Percentiles rank a stretch among this genome's conserved stretches.
Conservation (phyloP, 2,329 filamentous ascomycete species). For the Pestalotiopsis sp. region DNA sequence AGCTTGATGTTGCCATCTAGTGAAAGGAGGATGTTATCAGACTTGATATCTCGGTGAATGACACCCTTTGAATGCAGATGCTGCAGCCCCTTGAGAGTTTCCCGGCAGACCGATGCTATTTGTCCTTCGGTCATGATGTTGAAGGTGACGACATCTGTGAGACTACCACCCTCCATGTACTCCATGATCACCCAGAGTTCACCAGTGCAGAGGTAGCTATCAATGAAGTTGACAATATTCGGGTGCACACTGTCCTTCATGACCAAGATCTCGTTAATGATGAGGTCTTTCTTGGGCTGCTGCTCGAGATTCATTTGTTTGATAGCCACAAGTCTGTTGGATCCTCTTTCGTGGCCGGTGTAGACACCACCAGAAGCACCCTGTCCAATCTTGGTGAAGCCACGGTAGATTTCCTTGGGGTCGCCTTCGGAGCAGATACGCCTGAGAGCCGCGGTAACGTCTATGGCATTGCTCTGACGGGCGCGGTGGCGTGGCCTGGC, state of each 20-base stretch:
- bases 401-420: slow-evolving; percentile 83
- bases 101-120: slow-evolving; percentile 92
- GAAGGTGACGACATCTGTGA: slow-evolving; percentile 98
- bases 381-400: slow-evolving; percentile 93
- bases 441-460: slow-evolving; percentile 82
- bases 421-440: slow-evolving; percentile 90
- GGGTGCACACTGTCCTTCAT: slow-evolving; percentile 99
- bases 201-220: slow-evolving; percentile 87
- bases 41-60: slow-evolving; percentile 98
- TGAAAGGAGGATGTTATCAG: slow-evolving; percentile 93
- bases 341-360: slow-evolving; percentile 82
- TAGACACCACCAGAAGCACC: slow-evolving; percentile 96
- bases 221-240: slow-evolving; percentile 99
- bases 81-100: slow-evolving; percentile 89
- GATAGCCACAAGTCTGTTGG: slow-evolving; percentile 90
- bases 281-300: slow-evolving; percentile 97
- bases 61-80: slow-evolving; percentile 97
- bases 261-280: slow-evolving; percentile 98
- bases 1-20: slow-evolving; percentile 96
- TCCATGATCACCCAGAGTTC: slow-evolving; percentile 99
- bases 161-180: slow-evolving; percentile 97
- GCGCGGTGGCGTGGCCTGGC: slow-evolving; percentile 74
- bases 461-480: slow-evolving; percentile 77
- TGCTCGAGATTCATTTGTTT: slow-evolving; percentile 99
- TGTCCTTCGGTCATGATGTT: slow-evolving; percentile 99